A percentile compares a stretch with the other conserved stretches of the same genome.
Evolutionary conservation across 83 land plant genomes (phyloP).

Genomic region (Isoetes engelmannii): DNA sequence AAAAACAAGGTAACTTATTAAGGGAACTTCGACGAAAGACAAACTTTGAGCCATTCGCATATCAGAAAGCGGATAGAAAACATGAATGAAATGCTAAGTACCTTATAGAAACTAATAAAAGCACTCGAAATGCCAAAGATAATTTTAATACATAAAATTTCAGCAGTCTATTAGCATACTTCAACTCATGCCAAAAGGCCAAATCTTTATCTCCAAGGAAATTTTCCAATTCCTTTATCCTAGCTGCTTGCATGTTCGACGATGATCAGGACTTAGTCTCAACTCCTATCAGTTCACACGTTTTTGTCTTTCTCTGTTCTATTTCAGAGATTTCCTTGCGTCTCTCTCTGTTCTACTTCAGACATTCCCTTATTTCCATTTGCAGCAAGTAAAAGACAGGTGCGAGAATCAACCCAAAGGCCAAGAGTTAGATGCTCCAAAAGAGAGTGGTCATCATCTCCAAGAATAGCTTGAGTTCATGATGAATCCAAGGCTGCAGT

Average conservation of each 20-base stretch:
- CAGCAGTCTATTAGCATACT: slow-evolving; percentile 23
- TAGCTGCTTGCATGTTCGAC: too few relatives aligned
- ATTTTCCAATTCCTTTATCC: slow-evolving; percentile 32
- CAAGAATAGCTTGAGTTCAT: slow-evolving; percentile 56
- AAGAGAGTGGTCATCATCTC: slow-evolving; percentile 42
- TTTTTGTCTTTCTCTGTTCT: not conserved
- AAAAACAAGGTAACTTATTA: not conserved
- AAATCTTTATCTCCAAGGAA: slow-evolving; percentile 41
- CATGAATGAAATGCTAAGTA: not conserved
- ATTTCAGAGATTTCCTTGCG: not conserved
- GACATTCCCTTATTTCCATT: not conserved
- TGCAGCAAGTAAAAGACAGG: not conserved
- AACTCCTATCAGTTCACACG: not conserved
- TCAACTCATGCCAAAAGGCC: slow-evolving; percentile 66
- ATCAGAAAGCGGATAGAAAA: not conserved
- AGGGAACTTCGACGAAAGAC: not conserved
- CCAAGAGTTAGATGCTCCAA: slow-evolving; percentile 49
- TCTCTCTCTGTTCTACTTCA: not conserved
- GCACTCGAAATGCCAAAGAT: not conserved
- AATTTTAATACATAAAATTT: not conserved
- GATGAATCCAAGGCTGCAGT: slow-evolving; percentile 62
- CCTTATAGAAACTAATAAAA: not conserved
- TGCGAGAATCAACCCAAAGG: slow-evolving; percentile 25
- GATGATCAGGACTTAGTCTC: too few relatives aligned
- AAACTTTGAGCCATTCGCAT: not conserved